These are phyloP conservation scores for Inga oerstediana DNA, from an alignment of 306 rosid species.

Conservation along the genomic window DNA sequence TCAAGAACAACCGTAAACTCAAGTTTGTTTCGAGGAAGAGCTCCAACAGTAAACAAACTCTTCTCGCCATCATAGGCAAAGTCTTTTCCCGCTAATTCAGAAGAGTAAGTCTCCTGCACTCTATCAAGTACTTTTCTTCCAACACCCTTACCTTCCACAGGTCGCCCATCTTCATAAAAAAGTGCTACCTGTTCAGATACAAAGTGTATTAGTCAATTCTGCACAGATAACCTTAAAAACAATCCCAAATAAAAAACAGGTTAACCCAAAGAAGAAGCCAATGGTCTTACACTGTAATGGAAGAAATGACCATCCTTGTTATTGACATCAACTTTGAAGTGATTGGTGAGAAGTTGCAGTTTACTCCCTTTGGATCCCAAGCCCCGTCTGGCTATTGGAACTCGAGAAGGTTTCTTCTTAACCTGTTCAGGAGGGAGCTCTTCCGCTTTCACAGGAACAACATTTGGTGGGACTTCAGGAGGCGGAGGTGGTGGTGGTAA, in stretches of 20 bases:
- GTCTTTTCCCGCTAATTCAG: constrained; percentile 73
- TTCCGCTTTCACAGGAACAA: constrained; percentile 61
- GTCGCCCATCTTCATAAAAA: constrained; percentile 84
- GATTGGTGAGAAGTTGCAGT: constrained; percentile 65
- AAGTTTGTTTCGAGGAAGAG: constrained; percentile 86
- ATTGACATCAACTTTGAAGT: constrained; percentile 69
- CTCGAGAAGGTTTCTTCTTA: constrained; percentile 62
- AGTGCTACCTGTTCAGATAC: constrained; percentile 59
- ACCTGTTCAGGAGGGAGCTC: constrained; percentile 42
- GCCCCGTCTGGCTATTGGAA: constrained; percentile 72
- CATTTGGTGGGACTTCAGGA: constrained; percentile 70
- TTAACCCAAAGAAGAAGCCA: background rate
- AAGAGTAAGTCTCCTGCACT: constrained; percentile 72
- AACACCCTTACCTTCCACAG: constrained; percentile 80
- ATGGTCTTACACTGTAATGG: constrained; percentile 78
- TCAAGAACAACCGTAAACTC: constrained; percentile 82
- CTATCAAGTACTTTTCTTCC: constrained; percentile 86
- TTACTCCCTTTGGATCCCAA: constrained; percentile 72
- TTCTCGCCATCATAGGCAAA: constrained; percentile 97
- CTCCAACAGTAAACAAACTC: constrained; percentile 83
- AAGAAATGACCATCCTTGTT: constrained; percentile 72
- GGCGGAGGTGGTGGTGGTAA: constrained; percentile 80
- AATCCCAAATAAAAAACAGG: background rate
- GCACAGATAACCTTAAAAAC: background rate
- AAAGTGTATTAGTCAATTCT: background rate